A percentile compares a stretch with the other conserved stretches of the same genome.
Evolutionary conservation across 2,329 filamentous ascomycete genomes (phyloP).

Genomic region (Calonectria pauciramosa): DNA sequence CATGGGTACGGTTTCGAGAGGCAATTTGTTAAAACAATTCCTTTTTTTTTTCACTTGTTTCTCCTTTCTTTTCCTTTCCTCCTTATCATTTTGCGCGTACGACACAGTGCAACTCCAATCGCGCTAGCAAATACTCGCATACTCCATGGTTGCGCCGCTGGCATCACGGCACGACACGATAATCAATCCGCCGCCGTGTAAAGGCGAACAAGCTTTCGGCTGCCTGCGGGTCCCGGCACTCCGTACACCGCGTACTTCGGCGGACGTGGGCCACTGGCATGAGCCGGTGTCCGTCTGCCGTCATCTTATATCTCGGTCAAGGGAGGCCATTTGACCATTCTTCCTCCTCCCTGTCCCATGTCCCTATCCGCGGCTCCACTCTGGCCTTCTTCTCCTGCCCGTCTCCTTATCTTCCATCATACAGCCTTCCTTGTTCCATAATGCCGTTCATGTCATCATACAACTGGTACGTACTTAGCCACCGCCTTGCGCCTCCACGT

Average conservation of each 20-base stretch:
- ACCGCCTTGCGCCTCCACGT: constrained; percentile 4
- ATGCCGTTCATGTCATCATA: constrained; percentile 10
- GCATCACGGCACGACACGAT: not conserved
- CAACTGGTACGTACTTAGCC: constrained; percentile 18
- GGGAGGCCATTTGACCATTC: constrained; percentile 4
- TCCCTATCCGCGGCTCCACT: constrained; percentile 3
- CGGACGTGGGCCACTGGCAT: constrained; percentile 16
- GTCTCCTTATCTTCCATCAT: not conserved
- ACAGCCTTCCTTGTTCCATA: not conserved
- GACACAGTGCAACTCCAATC: constrained; percentile 6
- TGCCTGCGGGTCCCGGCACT: constrained; percentile 23
- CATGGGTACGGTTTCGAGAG: constrained; percentile 6
- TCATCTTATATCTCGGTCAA: constrained; percentile 20
- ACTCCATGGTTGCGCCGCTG: not conserved
- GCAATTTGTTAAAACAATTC: constrained; percentile 7
- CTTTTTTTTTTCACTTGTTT: constrained; percentile 21
- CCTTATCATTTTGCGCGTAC: constrained; percentile 19
- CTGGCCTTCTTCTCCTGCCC: not conserved
- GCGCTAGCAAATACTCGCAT: constrained; percentile 18
- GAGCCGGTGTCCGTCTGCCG: constrained; percentile 17
- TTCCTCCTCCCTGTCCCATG: constrained; percentile 6
- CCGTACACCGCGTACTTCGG: constrained; percentile 20
- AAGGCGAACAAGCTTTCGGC: constrained; percentile 18
- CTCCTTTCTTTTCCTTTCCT: constrained; percentile 23
- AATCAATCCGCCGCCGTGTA: constrained; percentile 17